Evolutionary conservation across 2,329 filamentous ascomycete species (phyloP), one percentile per base, ranked within the genome.

Genomic region (Fusarium globosum): DNA sequence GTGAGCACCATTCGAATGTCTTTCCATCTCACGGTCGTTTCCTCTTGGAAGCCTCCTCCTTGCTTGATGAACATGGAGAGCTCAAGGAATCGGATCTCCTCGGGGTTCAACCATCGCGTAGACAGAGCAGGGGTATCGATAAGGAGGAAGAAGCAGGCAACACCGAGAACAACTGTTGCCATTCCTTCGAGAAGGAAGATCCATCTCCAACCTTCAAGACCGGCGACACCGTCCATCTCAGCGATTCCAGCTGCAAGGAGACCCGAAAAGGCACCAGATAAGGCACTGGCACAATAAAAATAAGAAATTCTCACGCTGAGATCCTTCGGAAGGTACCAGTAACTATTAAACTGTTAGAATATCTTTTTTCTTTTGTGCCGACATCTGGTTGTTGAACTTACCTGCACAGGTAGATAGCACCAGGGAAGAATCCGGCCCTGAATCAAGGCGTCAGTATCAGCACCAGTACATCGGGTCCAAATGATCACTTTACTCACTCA

Each of bases 221-320:
- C 85, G 9, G 86, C 89, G 13, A 91, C 81, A 3, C 90, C 90
- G 68, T 89, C 84, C 90, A 93, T 92, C 53, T 90, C 83, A 18
- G 87, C 86, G 68, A 93, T 93, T 0, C 87, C 91, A 1, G 90
- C 90, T 2, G 92, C 91, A 2, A 93, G 85, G 6, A 93, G 85
- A 8, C 92, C 92, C 75, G 91, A 92, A 65, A 93, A 93, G 0
- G 90, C 93, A 2, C 93, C 93, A 1, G 92, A 91, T 0, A 95
- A 82, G 0, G 93, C 92, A 4, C 93, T 93, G 0, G 92, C 92
- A 1, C 92, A 93, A 83, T 95, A 95, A 83, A 95, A 95, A 52
- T 94, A 89, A 9, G 93, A 92, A 49, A 92, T 89, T 52, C 93
- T 88, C 18, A 93, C 86, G 36, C 92, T 93, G 41, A 95, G 90